Base-by-base conservation (phyloP, 192 early-diverging fungal species). In the Spinellus fusiger region DNA sequence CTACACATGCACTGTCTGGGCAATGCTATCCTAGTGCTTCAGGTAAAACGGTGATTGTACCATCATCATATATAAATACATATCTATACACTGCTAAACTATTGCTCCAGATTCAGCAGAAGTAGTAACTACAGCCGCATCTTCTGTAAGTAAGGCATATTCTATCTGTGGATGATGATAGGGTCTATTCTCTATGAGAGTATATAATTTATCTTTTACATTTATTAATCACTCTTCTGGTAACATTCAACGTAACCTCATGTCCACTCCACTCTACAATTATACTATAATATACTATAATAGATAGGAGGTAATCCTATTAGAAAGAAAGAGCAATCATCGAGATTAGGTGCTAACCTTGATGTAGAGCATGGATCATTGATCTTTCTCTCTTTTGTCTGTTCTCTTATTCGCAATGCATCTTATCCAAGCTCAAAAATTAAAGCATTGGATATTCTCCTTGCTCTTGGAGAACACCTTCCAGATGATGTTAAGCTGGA, bases 401-500 rank as follows among this genome's bases (percentile, higher is more conserved):
- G 84, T 59, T 82, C 88, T 0, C 68, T 79, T 7, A 71, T 93
- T 49, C 67, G 90, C 48, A 93, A 93, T 44, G 78, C 81, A 2
- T 69, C 79, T 9, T 90, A 84, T 54, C 85, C 90, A 4, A 73
- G 82, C 0, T 87, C 91, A 26, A 86, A 84, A 54, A 59, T 93
- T 20, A 76, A 80, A 54, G 90, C 84, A 0, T 44, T 93, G 32
- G 91, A 93, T 65, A 82, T 93, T 48, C 65, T 91, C 0, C 69
- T 93, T 0, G 86, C 82, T 2, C 65, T 93, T 8, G 74, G 77
- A 5, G 70, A 83, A 31, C 77, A 89, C 58, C 62, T 92, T 1
- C 62, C 84, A 4, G 91, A 93, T 49, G 84, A 86, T 53, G 75
- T 84, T 28, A 84, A 84, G 38, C 68, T 93, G 9, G 91, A 93